Conservation (phyloP, 1,139 yeast genomes). For the Candida sanyaensis region DNA sequence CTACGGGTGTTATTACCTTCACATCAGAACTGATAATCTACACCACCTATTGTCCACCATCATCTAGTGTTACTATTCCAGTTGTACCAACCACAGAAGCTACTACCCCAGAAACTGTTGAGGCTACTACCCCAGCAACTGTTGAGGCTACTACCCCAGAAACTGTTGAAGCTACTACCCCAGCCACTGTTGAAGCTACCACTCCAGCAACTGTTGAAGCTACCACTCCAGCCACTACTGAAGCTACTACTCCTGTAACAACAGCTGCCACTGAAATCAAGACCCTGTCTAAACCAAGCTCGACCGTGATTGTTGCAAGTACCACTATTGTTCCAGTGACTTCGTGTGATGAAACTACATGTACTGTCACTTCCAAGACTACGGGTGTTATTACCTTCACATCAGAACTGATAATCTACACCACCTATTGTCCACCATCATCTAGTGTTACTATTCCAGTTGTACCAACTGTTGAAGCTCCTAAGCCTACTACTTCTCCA, state of each 20-base stretch:
- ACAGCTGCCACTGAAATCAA: neutral
- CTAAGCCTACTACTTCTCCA: no score
- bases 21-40: conserved; percentile 20
- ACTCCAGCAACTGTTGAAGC: neutral
- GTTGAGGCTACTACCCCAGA: no score
- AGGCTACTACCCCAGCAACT: no score
- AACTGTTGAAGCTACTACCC: no score
- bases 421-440: conserved; percentile 18
- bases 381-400: conserved; percentile 29
- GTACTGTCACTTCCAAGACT: conserved; percentile 22
- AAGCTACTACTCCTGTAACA: conserved; percentile 4
- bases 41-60: conserved; percentile 19
- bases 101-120: no score
- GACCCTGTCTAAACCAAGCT: neutral
- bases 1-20: conserved; percentile 27
- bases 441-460: conserved; percentile 8
- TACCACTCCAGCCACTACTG: neutral
- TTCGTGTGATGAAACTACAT: no score
- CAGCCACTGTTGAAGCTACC: no score
- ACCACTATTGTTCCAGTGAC: conserved; percentile 19
- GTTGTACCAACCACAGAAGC: conserved; percentile 13
- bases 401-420: conserved; percentile 17
- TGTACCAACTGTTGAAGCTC: conserved; percentile 5
- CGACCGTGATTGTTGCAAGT: conserved; percentile 15
- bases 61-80: conserved; percentile 6